phyloP scores from a whole-genome alignment of 2,329 filamentous ascomycete species.

The Fusarium albosuccineum region DNA sequence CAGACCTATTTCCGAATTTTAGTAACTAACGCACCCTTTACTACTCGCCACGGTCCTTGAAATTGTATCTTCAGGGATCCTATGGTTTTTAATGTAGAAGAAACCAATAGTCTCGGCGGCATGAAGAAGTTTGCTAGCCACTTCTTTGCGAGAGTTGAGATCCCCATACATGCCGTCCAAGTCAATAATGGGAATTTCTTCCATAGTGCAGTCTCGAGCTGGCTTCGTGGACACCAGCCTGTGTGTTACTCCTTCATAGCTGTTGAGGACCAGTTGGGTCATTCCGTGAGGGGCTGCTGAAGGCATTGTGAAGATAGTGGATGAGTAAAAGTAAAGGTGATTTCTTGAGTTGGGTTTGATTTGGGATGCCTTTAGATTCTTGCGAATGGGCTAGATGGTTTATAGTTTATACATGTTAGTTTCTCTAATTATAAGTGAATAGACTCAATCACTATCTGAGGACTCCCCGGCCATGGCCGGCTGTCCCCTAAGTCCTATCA shows the following conservation, averaged over 20 bases:
- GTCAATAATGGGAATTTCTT: conserved; percentile 68
- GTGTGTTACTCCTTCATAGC: conserved; percentile 4
- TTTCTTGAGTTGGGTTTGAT: no score
- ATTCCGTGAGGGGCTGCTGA: conserved; percentile 3
- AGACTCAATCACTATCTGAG: not conserved
- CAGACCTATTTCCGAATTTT: not conserved
- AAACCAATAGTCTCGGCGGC: conserved; percentile 66
- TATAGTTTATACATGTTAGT: no score
- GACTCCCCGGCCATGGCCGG: not conserved
- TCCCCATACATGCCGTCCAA: conserved; percentile 57
- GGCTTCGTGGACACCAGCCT: conserved; percentile 9
- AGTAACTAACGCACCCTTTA: not conserved
- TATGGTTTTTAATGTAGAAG: conserved; percentile 68
- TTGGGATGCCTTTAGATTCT: no score
- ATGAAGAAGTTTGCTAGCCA: conserved; percentile 49
- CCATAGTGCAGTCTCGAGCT: conserved; percentile 27
- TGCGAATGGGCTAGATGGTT: no score
- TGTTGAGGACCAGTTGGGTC: not conserved
- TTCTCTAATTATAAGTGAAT: no score
- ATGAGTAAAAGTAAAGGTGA: not conserved
- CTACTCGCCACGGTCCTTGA: conserved; percentile 47
- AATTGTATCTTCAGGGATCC: conserved; percentile 53
- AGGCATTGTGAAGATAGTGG: not conserved
- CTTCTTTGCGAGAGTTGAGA: conserved; percentile 29
- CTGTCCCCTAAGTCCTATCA: not conserved